phyloP scores from a whole-genome alignment of 225 moss, liverwort and hornwort genomes.

The Takakia lepidozioides region DNA sequence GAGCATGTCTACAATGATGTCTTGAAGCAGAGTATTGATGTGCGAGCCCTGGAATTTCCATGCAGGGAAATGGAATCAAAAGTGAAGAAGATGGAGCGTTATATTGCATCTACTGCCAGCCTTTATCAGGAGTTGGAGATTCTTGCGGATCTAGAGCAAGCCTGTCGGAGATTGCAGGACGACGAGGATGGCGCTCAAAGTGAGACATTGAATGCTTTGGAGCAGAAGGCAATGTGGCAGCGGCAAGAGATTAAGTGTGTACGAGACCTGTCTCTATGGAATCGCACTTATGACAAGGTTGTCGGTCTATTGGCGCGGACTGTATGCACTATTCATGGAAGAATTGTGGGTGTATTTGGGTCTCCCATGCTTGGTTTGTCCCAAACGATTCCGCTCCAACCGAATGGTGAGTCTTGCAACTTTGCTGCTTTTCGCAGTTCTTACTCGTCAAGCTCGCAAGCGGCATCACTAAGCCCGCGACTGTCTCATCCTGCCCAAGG shows the following conservation, averaged over 20 bases:
- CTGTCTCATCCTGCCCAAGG: too few species aligned
- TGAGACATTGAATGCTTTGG: conserved; percentile 57
- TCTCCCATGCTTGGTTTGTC: conserved; percentile 90
- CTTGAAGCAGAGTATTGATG: conserved; percentile 70
- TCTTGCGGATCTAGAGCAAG: conserved; percentile 78
- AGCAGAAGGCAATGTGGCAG: conserved; percentile 81
- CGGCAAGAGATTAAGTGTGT: conserved; percentile 77
- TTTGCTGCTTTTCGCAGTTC: conserved; percentile 29
- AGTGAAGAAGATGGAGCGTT: conserved; percentile 91
- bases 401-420: conserved; percentile 35
- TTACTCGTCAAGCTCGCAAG: conserved; percentile 32
- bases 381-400: conserved; percentile 66
- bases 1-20: conserved; percentile 86
- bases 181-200: conserved; percentile 56
- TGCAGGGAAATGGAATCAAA: conserved; percentile 87
- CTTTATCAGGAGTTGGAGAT: conserved; percentile 87
- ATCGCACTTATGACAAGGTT: conserved; percentile 83
- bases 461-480: conserved; percentile 44
- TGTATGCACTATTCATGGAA: conserved; percentile 85
- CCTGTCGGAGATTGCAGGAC: conserved; percentile 60
- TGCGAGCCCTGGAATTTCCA: conserved; percentile 56
- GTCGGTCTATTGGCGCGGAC: conserved; percentile 76
- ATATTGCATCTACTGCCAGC: conserved; percentile 67
- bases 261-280: conserved; percentile 86
- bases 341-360: conserved; percentile 76